phyloP scores from a whole-genome alignment of 306 rosid genomes.

The Sicyos edulis region DNA sequence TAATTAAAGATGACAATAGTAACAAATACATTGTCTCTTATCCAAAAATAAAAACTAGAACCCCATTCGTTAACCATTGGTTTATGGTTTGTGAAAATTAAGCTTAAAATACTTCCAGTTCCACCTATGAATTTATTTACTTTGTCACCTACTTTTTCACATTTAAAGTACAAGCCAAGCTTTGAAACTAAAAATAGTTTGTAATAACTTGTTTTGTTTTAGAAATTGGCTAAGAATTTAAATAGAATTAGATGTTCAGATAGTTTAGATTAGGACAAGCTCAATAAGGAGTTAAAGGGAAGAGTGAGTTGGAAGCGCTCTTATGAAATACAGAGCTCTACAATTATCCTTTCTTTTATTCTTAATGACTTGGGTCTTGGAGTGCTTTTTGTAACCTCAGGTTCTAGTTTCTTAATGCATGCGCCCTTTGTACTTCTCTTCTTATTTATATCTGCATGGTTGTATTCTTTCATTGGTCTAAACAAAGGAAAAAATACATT shows the following conservation, averaged over 20 bases:
- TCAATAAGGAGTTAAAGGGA: not conserved
- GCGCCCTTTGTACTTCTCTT: not conserved
- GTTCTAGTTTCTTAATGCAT: not conserved
- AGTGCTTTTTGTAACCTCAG: not conserved
- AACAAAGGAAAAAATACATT: not conserved
- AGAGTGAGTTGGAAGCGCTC: not conserved
- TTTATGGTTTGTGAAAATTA: too few species aligned
- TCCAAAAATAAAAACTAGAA: too few species aligned
- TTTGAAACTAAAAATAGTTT: too few species aligned
- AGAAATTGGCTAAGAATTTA: too few species aligned
- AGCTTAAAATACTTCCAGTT: too few species aligned
- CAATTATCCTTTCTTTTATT: not conserved
- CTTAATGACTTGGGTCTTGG: slow-evolving; percentile 5
- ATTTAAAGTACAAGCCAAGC: too few species aligned
- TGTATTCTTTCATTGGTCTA: not conserved
- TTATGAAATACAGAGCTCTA: not conserved
- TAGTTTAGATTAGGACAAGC: not conserved
- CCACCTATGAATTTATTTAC: too few species aligned
- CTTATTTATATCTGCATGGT: not conserved
- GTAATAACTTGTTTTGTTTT: too few species aligned
- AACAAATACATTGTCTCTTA: not conserved
- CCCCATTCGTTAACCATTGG: too few species aligned
- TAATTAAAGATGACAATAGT: not conserved
- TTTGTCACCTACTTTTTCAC: too few species aligned
- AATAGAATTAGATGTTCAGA: not conserved